Conservation (phyloP, 2,329 filamentous ascomycete species). For the Neoscytalidium dimidiatum region DNA sequence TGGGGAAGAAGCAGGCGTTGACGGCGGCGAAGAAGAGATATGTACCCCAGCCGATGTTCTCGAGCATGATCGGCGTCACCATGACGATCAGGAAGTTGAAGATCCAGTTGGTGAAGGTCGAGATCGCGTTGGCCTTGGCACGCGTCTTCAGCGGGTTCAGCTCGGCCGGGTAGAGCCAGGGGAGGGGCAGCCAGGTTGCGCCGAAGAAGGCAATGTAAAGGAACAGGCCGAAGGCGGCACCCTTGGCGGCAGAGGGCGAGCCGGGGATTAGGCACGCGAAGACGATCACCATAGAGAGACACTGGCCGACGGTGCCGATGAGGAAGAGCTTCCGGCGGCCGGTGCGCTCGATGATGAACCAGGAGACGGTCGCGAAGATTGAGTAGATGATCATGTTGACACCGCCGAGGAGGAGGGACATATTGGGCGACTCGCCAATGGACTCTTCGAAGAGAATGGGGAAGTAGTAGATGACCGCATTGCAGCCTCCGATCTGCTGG, state of each 20-base stretch:
- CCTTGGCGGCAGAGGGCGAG: slow-evolving; percentile 42
- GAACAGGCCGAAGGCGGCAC: slow-evolving; percentile 63
- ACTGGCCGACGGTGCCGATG: slow-evolving; percentile 51
- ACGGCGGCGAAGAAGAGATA: slow-evolving; percentile 24
- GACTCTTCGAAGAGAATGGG: slow-evolving; percentile 48
- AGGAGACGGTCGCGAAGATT: slow-evolving; percentile 59
- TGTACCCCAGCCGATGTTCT: slow-evolving; percentile 30
- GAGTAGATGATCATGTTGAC: slow-evolving; percentile 60
- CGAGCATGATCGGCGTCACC: slow-evolving; percentile 44
- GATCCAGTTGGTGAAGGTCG: slow-evolving; percentile 55
- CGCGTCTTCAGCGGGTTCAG: slow-evolving; percentile 58
- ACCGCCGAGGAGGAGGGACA: slow-evolving; percentile 46
- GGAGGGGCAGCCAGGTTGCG: slow-evolving; percentile 64
- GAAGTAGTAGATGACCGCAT: slow-evolving; percentile 48
- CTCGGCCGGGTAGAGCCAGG: slow-evolving; percentile 56
- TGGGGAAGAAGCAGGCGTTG: slow-evolving; percentile 39
- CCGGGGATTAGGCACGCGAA: slow-evolving; percentile 44
- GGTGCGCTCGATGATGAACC: slow-evolving; percentile 66
- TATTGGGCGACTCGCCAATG: slow-evolving; percentile 49
- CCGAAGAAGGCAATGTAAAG: slow-evolving; percentile 70
- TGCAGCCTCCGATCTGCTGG: slow-evolving; percentile 61
- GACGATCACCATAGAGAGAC: slow-evolving; percentile 55
- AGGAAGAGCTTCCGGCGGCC: slow-evolving; percentile 48
- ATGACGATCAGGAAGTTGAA: slow-evolving; percentile 35
- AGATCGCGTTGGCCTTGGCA: slow-evolving; percentile 57